Conservation (phyloP, 2,329 filamentous ascomycete genomes). For the Monosporascus cannonballus region DNA sequence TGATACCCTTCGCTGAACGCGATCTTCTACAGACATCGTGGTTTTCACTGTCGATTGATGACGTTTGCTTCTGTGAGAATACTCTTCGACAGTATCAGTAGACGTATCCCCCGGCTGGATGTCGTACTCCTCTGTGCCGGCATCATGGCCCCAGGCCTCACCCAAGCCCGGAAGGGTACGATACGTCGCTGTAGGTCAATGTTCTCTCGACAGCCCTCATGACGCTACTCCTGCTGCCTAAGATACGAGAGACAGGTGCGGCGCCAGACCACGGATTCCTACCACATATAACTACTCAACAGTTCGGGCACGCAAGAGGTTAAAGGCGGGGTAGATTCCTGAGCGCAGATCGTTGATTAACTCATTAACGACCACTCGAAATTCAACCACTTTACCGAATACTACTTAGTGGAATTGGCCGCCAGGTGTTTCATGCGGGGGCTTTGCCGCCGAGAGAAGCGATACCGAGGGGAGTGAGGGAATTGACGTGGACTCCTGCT, state of each 20-base stretch:
- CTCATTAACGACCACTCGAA: conserved; percentile 9
- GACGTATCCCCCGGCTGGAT: conserved; percentile 33
- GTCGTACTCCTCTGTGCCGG: conserved; percentile 26
- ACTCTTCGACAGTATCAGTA: conserved; percentile 32
- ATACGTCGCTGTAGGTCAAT: conserved; percentile 50
- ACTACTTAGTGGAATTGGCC: conserved; percentile 22
- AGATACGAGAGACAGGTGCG: conserved; percentile 30
- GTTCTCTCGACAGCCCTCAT: conserved; percentile 49
- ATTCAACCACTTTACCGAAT: conserved; percentile 14
- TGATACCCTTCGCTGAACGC: conserved; percentile 20
- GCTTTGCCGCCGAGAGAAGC: not conserved
- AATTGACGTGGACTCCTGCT: conserved; percentile 5
- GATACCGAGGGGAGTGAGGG: not conserved
- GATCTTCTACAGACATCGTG: conserved; percentile 22
- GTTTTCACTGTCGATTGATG: conserved; percentile 40
- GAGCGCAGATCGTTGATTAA: conserved; percentile 8
- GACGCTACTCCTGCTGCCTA: conserved; percentile 43
- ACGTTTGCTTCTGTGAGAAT: conserved; percentile 36
- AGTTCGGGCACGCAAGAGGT: conserved; percentile 15
- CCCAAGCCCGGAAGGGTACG: conserved; percentile 36
- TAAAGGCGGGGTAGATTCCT: conserved; percentile 7
- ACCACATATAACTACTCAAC: conserved; percentile 33
- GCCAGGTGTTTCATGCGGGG: conserved; percentile 33
- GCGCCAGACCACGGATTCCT: conserved; percentile 12
- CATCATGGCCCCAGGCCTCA: conserved; percentile 1